These are phyloP conservation scores for Aspergillus sp. DNA, from an alignment of 2,329 filamentous ascomycete genomes.

Conservation along the genomic window DNA sequence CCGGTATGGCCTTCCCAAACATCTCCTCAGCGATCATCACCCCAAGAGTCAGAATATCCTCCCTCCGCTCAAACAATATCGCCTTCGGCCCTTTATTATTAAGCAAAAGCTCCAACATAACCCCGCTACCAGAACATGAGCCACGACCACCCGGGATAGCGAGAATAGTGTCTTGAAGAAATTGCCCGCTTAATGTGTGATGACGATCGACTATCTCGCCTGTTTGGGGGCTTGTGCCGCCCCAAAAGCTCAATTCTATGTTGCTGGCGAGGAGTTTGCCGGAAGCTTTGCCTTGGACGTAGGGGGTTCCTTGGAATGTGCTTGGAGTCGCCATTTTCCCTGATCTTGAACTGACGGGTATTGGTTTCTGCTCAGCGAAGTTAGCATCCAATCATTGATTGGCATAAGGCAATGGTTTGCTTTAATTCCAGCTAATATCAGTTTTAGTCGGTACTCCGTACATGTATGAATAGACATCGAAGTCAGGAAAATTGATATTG, in stretches of 20 bases:
- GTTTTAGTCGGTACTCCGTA: no score
- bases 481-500: no score
- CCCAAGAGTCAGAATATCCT: conserved; percentile 42
- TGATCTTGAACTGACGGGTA: no score
- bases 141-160: conserved; percentile 43
- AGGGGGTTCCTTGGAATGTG: not conserved
- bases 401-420: no score
- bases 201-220: conserved; percentile 41
- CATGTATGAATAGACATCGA: no score
- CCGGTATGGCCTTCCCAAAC: conserved; percentile 36
- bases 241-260: conserved; percentile 41
- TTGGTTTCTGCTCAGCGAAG: no score
- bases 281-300: conserved; percentile 11
- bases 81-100: conserved; percentile 33
- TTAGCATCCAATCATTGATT: no score
- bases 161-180: conserved; percentile 29
- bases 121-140: conserved; percentile 42
- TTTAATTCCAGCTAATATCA: no score
- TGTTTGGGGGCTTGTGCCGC: conserved; percentile 36
- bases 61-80: conserved; percentile 36
- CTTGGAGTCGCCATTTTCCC: no score
- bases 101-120: conserved; percentile 41
- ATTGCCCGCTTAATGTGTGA: conserved; percentile 33
- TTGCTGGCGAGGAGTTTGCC: conserved; percentile 24
- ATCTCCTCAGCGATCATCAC: conserved; percentile 40